Evolutionary conservation across 108 stramenopile genomes (phyloP), one percentile per base, ranked within the genome.

Genomic region (Skeletonema grethae): DNA sequence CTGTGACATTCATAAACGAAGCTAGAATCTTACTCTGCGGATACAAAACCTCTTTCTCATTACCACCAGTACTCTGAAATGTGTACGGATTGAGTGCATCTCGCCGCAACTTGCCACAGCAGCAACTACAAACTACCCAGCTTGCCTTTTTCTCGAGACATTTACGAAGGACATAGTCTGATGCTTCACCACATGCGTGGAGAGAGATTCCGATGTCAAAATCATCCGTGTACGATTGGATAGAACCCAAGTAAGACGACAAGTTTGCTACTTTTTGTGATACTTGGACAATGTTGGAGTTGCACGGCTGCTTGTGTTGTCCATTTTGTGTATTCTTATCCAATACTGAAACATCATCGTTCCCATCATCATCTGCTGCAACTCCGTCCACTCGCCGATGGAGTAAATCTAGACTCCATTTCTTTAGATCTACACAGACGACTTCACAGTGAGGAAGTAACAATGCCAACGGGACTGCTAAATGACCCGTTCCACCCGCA

Each of bases 111-210:
- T 92, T 92, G 38, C 91, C 91, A 11, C 89, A 88, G 64, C 91
- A 92, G 61, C 91, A 92, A 3, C 88, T 85, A n/a, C 85, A 82
- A 43, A 88, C 55, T 0, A 89, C 82, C 15, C 84, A 73, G 9
- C 82, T 77, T 5, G 88, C 88, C 2, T 69, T 58, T 20, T 22
- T 16, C 22, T 71, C 35, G 13, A 55, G 70, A 20, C 86, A 85
- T 35, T 73, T 79, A 9, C 88, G 85, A n/a, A 92, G 57, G 10
- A 84, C 75, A 20, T 83, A 79, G 70, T 92, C 91, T 0, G 88
- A 88, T 16, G 91, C 91, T 61, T 92, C 91, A 2, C 91, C 91
- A 59, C 91, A 92, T 7, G 89, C 68, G 73, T 92, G 91, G 28
- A 92, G 65, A 3, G 88, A 87, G 11, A 89, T 15, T 0, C 79